phyloP scores from a whole-genome alignment of 805 yeast species.

The Candida xyloterini region DNA sequence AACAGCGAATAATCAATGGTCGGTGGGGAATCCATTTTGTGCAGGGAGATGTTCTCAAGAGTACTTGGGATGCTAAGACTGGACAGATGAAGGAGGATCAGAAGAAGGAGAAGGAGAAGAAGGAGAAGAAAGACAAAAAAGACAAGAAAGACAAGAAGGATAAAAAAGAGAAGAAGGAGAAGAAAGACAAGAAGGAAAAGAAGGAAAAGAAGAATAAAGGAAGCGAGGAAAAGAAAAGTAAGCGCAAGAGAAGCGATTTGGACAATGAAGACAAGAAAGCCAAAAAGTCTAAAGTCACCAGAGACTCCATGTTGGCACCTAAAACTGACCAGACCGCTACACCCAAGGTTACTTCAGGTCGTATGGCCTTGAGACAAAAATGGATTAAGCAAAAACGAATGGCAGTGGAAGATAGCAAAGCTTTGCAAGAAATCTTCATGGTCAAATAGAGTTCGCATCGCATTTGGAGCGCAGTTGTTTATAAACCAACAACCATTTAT shows the following conservation, averaged over 20 bases:
- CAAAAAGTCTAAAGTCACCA: slow-evolving; percentile 32
- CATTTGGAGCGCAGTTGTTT: slow-evolving; percentile 6
- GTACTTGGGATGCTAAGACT: slow-evolving; percentile 73
- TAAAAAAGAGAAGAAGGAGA: slow-evolving; percentile 27
- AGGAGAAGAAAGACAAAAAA: slow-evolving; percentile 22
- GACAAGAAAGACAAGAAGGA: slow-evolving; percentile 25
- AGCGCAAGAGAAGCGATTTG: slow-evolving; percentile 15
- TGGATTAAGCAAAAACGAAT: slow-evolving; percentile 91
- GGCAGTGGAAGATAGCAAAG: slow-evolving; percentile 84
- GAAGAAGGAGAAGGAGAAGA: slow-evolving; percentile 30
- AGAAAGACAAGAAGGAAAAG: slow-evolving; percentile 28
- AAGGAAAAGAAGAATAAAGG: slow-evolving; percentile 22
- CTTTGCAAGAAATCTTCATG: slow-evolving; percentile 92
- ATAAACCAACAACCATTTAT: slow-evolving; percentile 2
- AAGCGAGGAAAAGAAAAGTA: slow-evolving; percentile 9
- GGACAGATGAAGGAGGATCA: slow-evolving; percentile 35
- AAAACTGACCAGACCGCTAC: slow-evolving; percentile 23
- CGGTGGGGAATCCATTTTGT: slow-evolving; percentile 88
- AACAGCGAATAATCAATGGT: slow-evolving; percentile 72
- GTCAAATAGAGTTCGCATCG: slow-evolving; percentile 34
- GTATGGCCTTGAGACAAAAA: slow-evolving; percentile 73
- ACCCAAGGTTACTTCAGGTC: slow-evolving; percentile 42
- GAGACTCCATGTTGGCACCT: slow-evolving; percentile 42
- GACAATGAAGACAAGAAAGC: slow-evolving; percentile 24
- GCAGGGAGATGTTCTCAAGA: slow-evolving; percentile 74